Percentiles rank a stretch among this genome's conserved stretches.
Evolutionary conservation across 108 stramenopile genomes (phyloP).

Genomic region (Chaetoceros tenuissimus): DNA sequence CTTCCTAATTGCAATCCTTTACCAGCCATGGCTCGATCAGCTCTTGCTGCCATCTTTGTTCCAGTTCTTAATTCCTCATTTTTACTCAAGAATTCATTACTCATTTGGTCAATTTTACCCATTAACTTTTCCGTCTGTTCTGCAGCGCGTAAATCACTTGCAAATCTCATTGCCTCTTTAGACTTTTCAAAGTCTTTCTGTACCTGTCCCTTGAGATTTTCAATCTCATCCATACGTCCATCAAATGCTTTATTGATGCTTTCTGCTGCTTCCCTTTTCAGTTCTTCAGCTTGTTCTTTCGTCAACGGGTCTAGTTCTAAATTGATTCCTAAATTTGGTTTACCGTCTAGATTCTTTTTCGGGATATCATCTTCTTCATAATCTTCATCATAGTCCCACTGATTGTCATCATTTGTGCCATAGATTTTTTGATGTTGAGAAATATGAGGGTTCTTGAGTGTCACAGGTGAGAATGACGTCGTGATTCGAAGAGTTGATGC

Average conservation of each 20-base stretch:
- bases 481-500: too few species aligned
- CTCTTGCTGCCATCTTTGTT: constrained; percentile 45
- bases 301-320: constrained; percentile 26
- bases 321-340: constrained; percentile 22
- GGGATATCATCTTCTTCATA: not conserved
- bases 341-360: not conserved
- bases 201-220: constrained; percentile 29
- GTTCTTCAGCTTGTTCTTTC: constrained; percentile 39
- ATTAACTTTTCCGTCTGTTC: constrained; percentile 35
- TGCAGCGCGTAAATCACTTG: constrained; percentile 25
- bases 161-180: constrained; percentile 26
- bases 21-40: constrained; percentile 37
- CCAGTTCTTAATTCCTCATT: constrained; percentile 16
- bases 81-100: constrained; percentile 36
- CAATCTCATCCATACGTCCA: constrained; percentile 52
- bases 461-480: too few species aligned
- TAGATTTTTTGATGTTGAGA: not conserved
- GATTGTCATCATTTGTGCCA: not conserved
- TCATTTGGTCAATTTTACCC: constrained; percentile 58
- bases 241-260: constrained; percentile 43
- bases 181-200: constrained; percentile 26
- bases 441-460: too few species aligned
- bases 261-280: constrained; percentile 34
- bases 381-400: not conserved
- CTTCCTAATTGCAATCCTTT: constrained; percentile 58